These are phyloP conservation scores for Hansenula lynferdii DNA, from an alignment of 1,139 yeast species.

Conservation along the genomic window DNA sequence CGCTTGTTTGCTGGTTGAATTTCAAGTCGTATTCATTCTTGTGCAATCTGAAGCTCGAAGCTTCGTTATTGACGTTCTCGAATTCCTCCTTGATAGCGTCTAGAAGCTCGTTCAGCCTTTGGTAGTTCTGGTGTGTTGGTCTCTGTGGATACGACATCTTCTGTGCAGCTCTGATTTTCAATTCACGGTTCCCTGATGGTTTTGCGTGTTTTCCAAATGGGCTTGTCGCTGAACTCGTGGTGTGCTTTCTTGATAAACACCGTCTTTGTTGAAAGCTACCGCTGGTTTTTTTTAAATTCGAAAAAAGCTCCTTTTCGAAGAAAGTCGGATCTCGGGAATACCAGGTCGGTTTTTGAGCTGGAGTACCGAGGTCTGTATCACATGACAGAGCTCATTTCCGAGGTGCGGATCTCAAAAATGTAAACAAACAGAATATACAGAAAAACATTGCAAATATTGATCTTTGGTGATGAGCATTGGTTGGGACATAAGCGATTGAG, in stretches of 20 bases:
- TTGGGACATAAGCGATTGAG: no score
- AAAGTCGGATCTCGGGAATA: neutral
- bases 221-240: no score
- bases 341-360: no score
- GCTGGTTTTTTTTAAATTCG: neutral
- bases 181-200: no score
- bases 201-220: no score
- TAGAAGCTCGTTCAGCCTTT: conserved; percentile 55
- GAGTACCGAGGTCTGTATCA: no score
- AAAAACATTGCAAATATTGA: neutral
- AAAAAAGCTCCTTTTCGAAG: neutral
- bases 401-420: neutral
- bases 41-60: conserved; percentile 80
- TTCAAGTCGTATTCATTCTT: conserved; percentile 92
- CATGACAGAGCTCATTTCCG: neutral
- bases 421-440: conserved; percentile 1
- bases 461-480: neutral
- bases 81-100: conserved; percentile 94
- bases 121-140: conserved; percentile 20
- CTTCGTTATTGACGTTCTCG: conserved; percentile 81
- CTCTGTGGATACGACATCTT: conserved; percentile 22
- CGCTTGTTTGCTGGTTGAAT: conserved; percentile 88
- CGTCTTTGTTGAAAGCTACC: no score
- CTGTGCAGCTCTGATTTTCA: no score
- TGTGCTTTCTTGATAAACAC: no score